These are phyloP conservation scores for Hypomyces rosellus DNA, from an alignment of 2,329 filamentous ascomycete species.

Conservation along the genomic window DNA sequence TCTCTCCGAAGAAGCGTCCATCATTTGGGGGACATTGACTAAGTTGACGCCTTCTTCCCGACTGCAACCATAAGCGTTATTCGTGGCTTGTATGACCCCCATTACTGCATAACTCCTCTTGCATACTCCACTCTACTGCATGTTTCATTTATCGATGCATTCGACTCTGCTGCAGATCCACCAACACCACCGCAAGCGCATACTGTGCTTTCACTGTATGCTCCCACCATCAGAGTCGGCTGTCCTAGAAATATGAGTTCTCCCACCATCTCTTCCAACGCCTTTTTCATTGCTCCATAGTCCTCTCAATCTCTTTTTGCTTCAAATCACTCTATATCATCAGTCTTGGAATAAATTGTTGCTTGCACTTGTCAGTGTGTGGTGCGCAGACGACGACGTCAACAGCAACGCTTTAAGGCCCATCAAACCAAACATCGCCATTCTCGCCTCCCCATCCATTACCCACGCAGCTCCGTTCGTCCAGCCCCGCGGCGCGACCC, in stretches of 20 bases:
- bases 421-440: no score
- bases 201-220: constrained; percentile 9
- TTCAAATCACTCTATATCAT: not conserved
- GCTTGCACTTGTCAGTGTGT: not conserved
- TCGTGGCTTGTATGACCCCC: constrained; percentile 3
- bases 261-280: constrained; percentile 4
- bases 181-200: not conserved
- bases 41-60: no score
- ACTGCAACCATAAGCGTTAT: not conserved
- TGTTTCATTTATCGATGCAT: constrained; percentile 10
- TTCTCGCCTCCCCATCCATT: no score
- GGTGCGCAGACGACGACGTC: not conserved
- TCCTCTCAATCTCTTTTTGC: not conserved
- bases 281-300: not conserved
- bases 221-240: constrained; percentile 5
- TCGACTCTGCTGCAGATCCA: not conserved
- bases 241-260: constrained; percentile 14
- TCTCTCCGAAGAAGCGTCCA: no score
- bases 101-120: not conserved
- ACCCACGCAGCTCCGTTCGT: no score
- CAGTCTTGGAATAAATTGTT: not conserved
- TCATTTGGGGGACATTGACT: no score
- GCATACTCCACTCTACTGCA: constrained; percentile 1
- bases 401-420: no score
- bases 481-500: not conserved